Evolutionary conservation across 148 eudicot species (phyloP).

Genomic region (Polygonum aviculare): DNA sequence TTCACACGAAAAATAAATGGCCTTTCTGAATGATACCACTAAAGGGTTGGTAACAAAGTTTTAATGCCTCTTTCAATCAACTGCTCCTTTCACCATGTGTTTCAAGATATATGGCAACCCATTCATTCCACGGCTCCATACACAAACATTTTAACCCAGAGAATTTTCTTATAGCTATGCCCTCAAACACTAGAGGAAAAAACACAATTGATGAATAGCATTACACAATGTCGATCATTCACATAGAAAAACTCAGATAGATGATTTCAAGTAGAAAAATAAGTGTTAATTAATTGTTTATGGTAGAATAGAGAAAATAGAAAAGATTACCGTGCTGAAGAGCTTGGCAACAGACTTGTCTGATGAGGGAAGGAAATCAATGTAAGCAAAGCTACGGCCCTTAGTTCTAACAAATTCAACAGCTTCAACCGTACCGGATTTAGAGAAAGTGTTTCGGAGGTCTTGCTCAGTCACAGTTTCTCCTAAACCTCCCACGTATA

Average conservation of each 20-base stretch:
- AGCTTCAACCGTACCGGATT: constrained; percentile 42
- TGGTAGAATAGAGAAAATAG: neutral
- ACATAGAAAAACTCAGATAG: neutral
- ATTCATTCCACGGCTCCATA: neutral
- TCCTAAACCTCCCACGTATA: constrained; percentile 82
- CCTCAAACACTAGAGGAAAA: neutral
- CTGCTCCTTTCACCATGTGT: neutral
- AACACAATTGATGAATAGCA: neutral
- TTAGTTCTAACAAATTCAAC: constrained; percentile 63
- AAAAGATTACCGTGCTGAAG: constrained; percentile 65
- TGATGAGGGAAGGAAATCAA: constrained; percentile 67
- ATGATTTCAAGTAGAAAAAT: neutral
- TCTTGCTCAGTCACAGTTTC: constrained; percentile 54
- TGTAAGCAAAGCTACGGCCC: constrained; percentile 80
- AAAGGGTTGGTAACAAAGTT: neutral
- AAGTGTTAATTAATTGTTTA: neutral
- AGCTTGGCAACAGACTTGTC: constrained; percentile 78
- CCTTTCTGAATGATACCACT: neutral
- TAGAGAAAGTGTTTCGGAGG: constrained; percentile 52
- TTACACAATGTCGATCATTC: neutral
- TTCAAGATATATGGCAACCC: neutral
- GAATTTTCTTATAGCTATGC: neutral
- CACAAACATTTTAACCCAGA: neutral
- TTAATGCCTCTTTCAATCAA: neutral
- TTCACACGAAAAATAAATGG: neutral